Percentiles rank a stretch among this genome's conserved stretches.
phyloP scores from a whole-genome alignment of 768 basidiomycete genomes.

The Russula sp. region DNA sequence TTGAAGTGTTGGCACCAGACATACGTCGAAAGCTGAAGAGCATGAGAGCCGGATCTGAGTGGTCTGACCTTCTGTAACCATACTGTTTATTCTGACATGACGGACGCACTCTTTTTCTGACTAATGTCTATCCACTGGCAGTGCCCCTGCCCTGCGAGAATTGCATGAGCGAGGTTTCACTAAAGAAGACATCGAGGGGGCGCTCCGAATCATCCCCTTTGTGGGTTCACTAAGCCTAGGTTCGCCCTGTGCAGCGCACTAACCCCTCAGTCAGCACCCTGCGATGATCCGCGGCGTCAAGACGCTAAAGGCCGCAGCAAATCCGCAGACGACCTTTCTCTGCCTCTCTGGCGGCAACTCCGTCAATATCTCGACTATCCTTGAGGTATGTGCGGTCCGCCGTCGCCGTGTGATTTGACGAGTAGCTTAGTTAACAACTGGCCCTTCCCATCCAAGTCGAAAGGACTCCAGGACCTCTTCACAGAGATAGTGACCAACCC shows the following conservation, averaged over 20 bases:
- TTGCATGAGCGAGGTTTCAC: constrained; percentile 65
- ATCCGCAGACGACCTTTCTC: constrained; percentile 69
- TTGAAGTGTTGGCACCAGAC: constrained; percentile 81
- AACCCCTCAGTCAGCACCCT: constrained; percentile 66
- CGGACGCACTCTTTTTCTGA: too few relatives aligned
- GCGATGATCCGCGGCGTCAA: constrained; percentile 92
- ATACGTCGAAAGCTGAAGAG: constrained; percentile 77
- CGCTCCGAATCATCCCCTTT: constrained; percentile 80
- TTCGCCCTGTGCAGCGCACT: neutral
- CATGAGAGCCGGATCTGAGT: too few relatives aligned
- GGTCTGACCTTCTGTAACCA: too few relatives aligned
- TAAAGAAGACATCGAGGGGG: constrained; percentile 66
- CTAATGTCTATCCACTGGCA: constrained; percentile 6
- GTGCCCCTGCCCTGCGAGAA: constrained; percentile 53
- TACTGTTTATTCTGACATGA: neutral
- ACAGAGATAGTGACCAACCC: constrained; percentile 89
- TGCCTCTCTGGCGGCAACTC: constrained; percentile 93
- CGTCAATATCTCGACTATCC: constrained; percentile 85
- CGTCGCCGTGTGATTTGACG: neutral
- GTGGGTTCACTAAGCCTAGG: constrained; percentile 41
- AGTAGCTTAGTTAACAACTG: neutral
- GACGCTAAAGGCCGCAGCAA: constrained; percentile 56
- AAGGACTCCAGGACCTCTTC: constrained; percentile 68
- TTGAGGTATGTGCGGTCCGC: constrained; percentile 47
- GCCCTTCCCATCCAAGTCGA: constrained; percentile 42